Conservation (phyloP, 345 rosid genomes). For the Linum usitatissimum region DNA sequence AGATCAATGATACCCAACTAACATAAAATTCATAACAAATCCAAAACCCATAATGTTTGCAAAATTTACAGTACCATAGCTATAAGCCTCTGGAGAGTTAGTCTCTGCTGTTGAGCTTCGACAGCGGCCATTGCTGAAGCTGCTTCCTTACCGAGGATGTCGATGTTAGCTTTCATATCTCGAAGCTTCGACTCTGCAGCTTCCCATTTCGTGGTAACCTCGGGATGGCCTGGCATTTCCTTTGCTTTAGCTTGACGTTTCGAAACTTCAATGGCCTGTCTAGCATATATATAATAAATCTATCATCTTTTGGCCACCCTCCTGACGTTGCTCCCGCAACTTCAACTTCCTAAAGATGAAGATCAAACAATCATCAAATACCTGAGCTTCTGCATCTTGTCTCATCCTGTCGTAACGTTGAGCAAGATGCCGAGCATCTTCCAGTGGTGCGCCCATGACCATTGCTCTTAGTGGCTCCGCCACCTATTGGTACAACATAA, state of each 20-base stretch:
- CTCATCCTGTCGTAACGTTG: conserved; percentile 92
- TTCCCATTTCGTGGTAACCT: conserved; percentile 58
- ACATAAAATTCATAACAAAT: background rate
- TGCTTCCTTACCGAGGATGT: conserved; percentile 77
- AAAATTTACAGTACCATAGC: conserved; percentile 52
- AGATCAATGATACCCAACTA: background rate
- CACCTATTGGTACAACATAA: conserved; percentile 34
- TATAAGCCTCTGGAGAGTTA: conserved; percentile 84
- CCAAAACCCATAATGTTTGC: background rate
- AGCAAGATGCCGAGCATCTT: conserved; percentile 95
- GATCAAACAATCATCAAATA: conserved; percentile 18
- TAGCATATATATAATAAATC: background rate
- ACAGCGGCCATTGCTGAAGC: conserved; percentile 79
- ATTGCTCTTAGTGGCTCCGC: conserved; percentile 92
- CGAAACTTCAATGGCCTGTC: conserved; percentile 82
- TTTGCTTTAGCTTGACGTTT: conserved; percentile 68
- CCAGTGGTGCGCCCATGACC: conserved; percentile 90
- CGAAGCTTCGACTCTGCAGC: conserved; percentile 65
- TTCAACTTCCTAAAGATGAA: background rate
- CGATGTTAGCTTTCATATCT: conserved; percentile 69
- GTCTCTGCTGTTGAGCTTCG: conserved; percentile 87
- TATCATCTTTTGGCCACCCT: background rate
- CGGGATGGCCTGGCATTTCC: conserved; percentile 63
- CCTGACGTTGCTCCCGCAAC: background rate
- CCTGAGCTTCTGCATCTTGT: conserved; percentile 96